Percentiles rank a stretch among this genome's conserved stretches.
These are phyloP conservation scores for Ammopiptanthus mongolicus DNA, from an alignment of 306 rosid genomes.

Conservation along the genomic window DNA sequence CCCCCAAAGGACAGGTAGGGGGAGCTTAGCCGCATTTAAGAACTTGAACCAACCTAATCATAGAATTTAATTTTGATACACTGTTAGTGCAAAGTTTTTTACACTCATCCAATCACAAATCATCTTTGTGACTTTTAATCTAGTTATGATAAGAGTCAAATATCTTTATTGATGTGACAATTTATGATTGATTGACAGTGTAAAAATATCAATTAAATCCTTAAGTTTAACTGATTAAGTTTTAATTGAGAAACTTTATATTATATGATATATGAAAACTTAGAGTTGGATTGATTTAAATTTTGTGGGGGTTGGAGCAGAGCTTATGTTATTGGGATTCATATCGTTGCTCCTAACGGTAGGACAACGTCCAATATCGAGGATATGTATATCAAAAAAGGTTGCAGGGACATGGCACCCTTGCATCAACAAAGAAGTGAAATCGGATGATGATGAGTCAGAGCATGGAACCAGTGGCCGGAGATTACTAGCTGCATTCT, in stretches of 20 bases:
- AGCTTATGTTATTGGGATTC: slow-evolving; percentile 86
- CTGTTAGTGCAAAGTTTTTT: no score
- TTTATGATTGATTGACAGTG: no score
- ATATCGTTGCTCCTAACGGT: slow-evolving; percentile 84
- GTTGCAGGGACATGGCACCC: slow-evolving; percentile 75
- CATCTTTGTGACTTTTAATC: no score
- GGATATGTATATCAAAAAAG: slow-evolving; percentile 51
- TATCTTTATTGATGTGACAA: no score
- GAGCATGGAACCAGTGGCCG: slow-evolving; percentile 8
- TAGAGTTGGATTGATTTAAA: neutral
- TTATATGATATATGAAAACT: neutral
- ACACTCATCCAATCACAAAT: no score
- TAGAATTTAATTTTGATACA: no score
- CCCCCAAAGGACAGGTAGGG: no score
- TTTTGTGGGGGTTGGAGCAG: slow-evolving; percentile 43
- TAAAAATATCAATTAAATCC: no score
- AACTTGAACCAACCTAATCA: no score
- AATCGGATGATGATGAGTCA: neutral
- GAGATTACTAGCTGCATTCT: slow-evolving; percentile 31
- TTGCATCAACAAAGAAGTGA: slow-evolving; percentile 11
- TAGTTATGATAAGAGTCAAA: no score
- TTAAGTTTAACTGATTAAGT: no score
- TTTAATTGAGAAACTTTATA: neutral
- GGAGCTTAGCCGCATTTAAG: no score
- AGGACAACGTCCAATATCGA: slow-evolving; percentile 56